These are phyloP conservation scores for Solanum etuberosum DNA, from an alignment of 257 asterid genomes.

Conservation along the genomic window DNA sequence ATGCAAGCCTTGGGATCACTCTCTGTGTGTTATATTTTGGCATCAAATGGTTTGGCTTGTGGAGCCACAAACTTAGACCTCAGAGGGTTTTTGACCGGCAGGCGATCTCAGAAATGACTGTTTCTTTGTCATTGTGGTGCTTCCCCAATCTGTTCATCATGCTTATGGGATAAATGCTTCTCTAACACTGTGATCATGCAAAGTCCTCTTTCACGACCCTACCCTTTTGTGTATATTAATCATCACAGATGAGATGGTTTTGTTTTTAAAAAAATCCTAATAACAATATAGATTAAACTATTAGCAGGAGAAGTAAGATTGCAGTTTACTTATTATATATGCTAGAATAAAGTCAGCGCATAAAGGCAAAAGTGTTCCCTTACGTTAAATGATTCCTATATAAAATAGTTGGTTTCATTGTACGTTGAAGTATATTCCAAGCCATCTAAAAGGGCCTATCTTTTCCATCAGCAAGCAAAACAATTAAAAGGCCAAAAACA, in stretches of 20 bases:
- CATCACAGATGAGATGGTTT: background rate
- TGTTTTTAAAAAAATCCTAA: background rate
- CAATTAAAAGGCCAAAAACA: background rate
- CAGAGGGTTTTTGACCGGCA: no score
- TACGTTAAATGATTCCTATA: background rate
- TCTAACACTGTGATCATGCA: no score
- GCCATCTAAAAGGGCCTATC: constrained; percentile 1
- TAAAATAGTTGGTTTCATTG: background rate
- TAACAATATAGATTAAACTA: background rate
- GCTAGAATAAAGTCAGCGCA: background rate
- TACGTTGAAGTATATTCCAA: constrained; percentile 20
- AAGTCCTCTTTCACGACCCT: no score
- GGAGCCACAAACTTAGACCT: no score
- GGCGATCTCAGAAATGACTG: no score
- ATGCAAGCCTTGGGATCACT: background rate
- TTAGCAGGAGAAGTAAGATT: background rate
- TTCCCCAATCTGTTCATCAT: no score
- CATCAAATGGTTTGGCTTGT: background rate
- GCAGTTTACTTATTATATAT: background rate
- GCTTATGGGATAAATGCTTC: no score
- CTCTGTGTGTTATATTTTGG: background rate
- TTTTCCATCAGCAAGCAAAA: constrained; percentile 19
- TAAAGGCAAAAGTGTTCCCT: background rate
- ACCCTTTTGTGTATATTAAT: background rate
- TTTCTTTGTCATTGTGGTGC: no score